phyloP scores from a whole-genome alignment of 768 basidiomycete genomes.

The Rhodotorula paludigena region DNA sequence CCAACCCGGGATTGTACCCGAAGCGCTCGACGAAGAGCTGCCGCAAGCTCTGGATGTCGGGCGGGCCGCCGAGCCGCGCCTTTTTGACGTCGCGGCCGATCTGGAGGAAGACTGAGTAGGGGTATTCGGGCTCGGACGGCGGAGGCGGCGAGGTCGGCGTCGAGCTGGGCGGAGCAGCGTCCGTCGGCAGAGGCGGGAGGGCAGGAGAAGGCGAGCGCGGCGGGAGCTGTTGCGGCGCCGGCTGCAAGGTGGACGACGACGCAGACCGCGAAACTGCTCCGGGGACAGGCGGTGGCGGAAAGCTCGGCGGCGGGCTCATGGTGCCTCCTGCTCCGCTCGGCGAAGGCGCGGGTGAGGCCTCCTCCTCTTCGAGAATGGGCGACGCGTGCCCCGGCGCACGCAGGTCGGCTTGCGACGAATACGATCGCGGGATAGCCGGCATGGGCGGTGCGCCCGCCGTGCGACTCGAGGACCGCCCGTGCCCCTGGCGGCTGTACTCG shows the following conservation, averaged over 20 bases:
- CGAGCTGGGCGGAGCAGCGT: not conserved
- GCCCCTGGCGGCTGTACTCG: not conserved
- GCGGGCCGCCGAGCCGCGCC: conserved; percentile 53
- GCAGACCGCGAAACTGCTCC: not conserved
- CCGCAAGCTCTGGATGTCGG: conserved; percentile 66
- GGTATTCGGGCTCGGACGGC: conserved; percentile 3
- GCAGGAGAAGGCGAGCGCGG: not conserved
- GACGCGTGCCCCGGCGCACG: not conserved
- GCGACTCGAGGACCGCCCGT: not conserved
- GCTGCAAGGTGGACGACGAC: not conserved
- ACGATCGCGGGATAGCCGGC: conserved; percentile 24
- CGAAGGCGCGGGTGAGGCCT: not conserved
- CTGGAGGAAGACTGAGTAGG: conserved; percentile 67
- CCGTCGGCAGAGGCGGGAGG: conserved; percentile 1
- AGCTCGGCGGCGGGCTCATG: not conserved
- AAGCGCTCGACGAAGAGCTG: conserved; percentile 92
- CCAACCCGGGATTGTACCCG: conserved; percentile 79
- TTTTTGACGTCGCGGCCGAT: conserved; percentile 47
- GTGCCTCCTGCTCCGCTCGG: not conserved
- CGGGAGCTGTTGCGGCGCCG: not conserved
- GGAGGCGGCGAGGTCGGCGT: conserved; percentile 27
- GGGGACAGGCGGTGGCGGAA: not conserved
- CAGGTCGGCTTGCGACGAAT: conserved; percentile 6
- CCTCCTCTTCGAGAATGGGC: conserved; percentile 16
- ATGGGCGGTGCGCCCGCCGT: conserved; percentile 15